These are phyloP conservation scores for Hsuehochloa calcarea DNA, from an alignment of 176 grass and related monocot species.

Conservation along the genomic window DNA sequence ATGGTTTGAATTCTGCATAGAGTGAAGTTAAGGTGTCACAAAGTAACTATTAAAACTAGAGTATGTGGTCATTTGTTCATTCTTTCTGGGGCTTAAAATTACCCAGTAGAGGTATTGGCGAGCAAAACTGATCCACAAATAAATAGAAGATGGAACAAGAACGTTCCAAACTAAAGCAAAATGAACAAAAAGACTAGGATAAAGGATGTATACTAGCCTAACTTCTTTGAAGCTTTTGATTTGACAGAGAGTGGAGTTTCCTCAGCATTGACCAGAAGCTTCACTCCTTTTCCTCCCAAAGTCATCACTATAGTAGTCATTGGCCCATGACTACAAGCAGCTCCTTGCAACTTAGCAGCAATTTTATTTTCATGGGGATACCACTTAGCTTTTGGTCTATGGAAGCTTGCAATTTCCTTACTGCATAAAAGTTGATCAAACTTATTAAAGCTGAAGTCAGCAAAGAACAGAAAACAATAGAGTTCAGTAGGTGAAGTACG, in stretches of 20 bases:
- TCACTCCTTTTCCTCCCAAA: slow-evolving; percentile 78
- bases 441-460: slow-evolving; percentile 12
- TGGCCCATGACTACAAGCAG: slow-evolving; percentile 54
- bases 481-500: neutral
- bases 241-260: slow-evolving; percentile 71
- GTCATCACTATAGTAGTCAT: slow-evolving; percentile 85
- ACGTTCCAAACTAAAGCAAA: slow-evolving; percentile 9
- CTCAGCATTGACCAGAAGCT: slow-evolving; percentile 76
- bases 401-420: slow-evolving; percentile 90
- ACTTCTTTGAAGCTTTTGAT: slow-evolving; percentile 89
- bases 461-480: slow-evolving; percentile 19
- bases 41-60: slow-evolving; percentile 6
- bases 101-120: neutral
- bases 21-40: slow-evolving; percentile 11
- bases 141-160: slow-evolving; percentile 2
- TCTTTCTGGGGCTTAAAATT: neutral
- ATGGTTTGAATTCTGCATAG: slow-evolving; percentile 69
- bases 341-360: slow-evolving; percentile 59
- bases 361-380: slow-evolving; percentile 87
- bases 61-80: neutral
- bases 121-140: neutral
- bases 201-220: slow-evolving; percentile 54
- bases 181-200: neutral
- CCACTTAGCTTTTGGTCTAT: slow-evolving; percentile 92
- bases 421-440: slow-evolving; percentile 44